Percentiles rank a stretch among this genome's conserved stretches.
phyloP scores from a whole-genome alignment of 2,329 filamentous ascomycete genomes.

The Curvularia spicifera region DNA sequence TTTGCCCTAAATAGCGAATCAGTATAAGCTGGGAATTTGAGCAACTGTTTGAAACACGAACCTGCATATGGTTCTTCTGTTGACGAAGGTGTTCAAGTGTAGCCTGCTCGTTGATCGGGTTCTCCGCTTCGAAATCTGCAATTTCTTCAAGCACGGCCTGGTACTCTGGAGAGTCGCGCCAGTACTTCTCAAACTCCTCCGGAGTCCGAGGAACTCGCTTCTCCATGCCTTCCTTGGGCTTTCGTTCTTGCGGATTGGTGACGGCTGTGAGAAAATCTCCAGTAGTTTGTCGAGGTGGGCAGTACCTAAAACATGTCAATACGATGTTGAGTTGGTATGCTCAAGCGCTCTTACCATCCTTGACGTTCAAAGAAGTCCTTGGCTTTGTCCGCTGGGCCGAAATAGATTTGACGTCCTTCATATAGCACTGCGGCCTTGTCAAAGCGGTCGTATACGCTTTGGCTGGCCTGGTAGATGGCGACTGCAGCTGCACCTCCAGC shows the following conservation, averaged over 20 bases:
- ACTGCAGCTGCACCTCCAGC: constrained; percentile 60
- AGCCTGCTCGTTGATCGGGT: constrained; percentile 52
- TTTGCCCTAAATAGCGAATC: constrained; percentile 51
- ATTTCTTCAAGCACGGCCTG: constrained; percentile 57
- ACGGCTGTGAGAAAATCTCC: constrained; percentile 79
- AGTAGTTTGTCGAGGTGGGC: constrained; percentile 70
- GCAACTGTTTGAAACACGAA: neutral
- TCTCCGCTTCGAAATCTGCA: constrained; percentile 56
- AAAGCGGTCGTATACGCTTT: constrained; percentile 66
- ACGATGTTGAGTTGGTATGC: neutral
- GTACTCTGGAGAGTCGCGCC: constrained; percentile 60
- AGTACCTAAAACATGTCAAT: constrained; percentile 47
- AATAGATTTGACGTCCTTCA: constrained; percentile 79
- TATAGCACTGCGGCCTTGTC: constrained; percentile 78
- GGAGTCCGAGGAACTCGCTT: constrained; percentile 56
- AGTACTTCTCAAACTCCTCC: constrained; percentile 57
- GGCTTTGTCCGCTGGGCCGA: constrained; percentile 66
- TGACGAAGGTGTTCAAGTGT: constrained; percentile 45
- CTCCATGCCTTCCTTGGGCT: constrained; percentile 52
- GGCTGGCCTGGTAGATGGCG: constrained; percentile 62
- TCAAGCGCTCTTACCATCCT: constrained; percentile 59
- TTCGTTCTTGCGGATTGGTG: constrained; percentile 58
- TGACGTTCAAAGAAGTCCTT: constrained; percentile 70
- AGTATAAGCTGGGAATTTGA: neutral
- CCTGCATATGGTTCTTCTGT: constrained; percentile 56